Evolutionary conservation across 768 basidiomycete species (phyloP), one percentile per base, ranked within the genome.

Genomic region (Podaxis sp.): DNA sequence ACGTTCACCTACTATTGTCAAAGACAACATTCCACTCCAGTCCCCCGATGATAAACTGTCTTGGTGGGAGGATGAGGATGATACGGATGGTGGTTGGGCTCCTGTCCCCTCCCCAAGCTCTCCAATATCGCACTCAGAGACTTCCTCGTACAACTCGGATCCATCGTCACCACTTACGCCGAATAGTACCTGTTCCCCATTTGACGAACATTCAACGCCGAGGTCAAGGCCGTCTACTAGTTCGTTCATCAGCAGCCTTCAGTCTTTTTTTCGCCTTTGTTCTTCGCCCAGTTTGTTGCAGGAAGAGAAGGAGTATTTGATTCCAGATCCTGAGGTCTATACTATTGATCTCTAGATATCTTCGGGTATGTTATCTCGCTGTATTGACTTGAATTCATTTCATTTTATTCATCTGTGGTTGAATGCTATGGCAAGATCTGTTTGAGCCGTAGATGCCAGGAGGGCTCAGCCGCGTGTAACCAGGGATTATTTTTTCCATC

Each of bases 111-210:
- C 4, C 12, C 58, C 20, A 62, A 62, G 13, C 63, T 66, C 5
- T 65, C 68, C 30, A 51, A 60, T n/a, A 22, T 62, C 58, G 2
- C 60, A 50, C 5, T 69, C 67, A 13, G 65, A 60, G 6, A 62
- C 64, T 24, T 69, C 69, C 5, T 68, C 69, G 2, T 69, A 63
- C 49, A 65, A 64, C 1, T 68, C 68, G 28, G 68, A 70, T n/a
- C 62, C 57, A 20, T 65, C 67, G 15, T 65, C 66, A 44, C 70
- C 68, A 3, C 60, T 63, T 36, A 71, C 67, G n/a, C 68, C 68
- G 10, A 68, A 54, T 52, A 70, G 66, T 28, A 36, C 26, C 8
- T 40, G 17, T n/a, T 49, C 24, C 3, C 38, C 48, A 1, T 10
- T 28, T 17, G 55, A 56, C 17, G 20, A 49, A 11, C 46, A 1